Conservation (phyloP, 345 rosid species). For the Lagerstroemia speciosa region DNA sequence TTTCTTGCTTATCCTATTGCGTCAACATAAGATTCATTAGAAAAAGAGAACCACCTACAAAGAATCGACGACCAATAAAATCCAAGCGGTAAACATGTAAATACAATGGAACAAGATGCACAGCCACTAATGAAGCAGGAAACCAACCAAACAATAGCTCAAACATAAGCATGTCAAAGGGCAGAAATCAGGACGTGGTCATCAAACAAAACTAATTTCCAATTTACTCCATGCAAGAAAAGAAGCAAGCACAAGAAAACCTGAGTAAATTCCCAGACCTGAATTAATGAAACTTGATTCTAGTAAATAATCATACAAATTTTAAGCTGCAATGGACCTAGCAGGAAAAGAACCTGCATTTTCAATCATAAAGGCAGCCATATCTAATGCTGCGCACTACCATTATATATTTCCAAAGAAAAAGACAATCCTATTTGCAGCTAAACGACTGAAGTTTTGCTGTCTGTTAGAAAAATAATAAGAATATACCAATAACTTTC, state of each 20-base stretch:
- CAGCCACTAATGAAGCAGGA: background rate
- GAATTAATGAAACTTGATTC: background rate
- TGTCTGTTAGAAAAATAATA: background rate
- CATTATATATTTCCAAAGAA: background rate
- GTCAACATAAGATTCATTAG: slow-evolving; percentile 12
- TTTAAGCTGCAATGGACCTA: background rate
- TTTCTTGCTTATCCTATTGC: slow-evolving; percentile 40
- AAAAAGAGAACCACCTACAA: background rate
- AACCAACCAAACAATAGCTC: slow-evolving; percentile 2
- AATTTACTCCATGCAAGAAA: background rate
- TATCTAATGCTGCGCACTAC: too few relatives aligned
- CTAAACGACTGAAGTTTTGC: background rate
- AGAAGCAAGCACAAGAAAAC: background rate
- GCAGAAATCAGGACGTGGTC: background rate
- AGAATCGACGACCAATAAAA: slow-evolving; percentile 5
- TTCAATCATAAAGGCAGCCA: background rate
- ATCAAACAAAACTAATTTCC: background rate
- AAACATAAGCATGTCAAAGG: background rate
- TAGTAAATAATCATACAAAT: background rate
- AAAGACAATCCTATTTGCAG: background rate
- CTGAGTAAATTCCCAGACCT: background rate
- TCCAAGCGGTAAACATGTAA: background rate
- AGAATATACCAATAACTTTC: too few relatives aligned
- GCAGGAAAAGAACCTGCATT: background rate
- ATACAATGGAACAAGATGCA: background rate